Conservation (phyloP, 2,329 filamentous ascomycete genomes). For the Diaporthe ampelina region DNA sequence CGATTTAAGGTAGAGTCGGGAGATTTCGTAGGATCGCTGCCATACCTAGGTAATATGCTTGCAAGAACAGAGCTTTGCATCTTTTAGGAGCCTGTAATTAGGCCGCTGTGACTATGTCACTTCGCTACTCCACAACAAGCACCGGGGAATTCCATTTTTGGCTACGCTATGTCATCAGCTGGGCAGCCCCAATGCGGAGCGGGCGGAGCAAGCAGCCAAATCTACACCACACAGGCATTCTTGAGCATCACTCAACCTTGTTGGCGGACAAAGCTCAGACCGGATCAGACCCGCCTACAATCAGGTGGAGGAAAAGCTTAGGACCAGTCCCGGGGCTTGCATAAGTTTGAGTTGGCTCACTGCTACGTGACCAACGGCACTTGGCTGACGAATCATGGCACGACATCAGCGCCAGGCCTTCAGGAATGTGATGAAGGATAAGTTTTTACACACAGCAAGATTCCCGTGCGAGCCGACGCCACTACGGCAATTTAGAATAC, state of each 20-base stretch:
- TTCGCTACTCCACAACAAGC: background rate
- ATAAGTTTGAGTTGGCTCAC: conserved; percentile 23
- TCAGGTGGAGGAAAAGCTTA: conserved; percentile 5
- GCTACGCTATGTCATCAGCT: background rate
- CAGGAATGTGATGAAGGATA: background rate
- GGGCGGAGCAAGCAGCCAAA: conserved; percentile 17
- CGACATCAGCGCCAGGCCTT: conserved; percentile 1
- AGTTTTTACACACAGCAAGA: conserved; percentile 6
- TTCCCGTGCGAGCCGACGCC: conserved; percentile 2
- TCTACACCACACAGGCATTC: background rate
- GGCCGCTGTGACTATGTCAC: background rate
- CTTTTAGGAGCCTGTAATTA: background rate
- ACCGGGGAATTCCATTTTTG: conserved; percentile 9
- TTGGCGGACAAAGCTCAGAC: conserved; percentile 5
- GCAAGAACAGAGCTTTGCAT: background rate
- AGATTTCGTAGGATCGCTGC: background rate
- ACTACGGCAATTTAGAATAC: background rate
- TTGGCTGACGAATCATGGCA: conserved; percentile 8
- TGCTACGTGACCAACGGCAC: conserved; percentile 27
- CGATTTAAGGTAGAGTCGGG: background rate
- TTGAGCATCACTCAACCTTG: conserved; percentile 10
- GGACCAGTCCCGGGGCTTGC: background rate
- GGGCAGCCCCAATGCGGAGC: background rate
- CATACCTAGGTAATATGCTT: background rate
- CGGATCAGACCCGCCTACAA: background rate